Base-by-base conservation (phyloP, 148 eudicot genomes). In the Hydrangea macrophylla region DNA sequence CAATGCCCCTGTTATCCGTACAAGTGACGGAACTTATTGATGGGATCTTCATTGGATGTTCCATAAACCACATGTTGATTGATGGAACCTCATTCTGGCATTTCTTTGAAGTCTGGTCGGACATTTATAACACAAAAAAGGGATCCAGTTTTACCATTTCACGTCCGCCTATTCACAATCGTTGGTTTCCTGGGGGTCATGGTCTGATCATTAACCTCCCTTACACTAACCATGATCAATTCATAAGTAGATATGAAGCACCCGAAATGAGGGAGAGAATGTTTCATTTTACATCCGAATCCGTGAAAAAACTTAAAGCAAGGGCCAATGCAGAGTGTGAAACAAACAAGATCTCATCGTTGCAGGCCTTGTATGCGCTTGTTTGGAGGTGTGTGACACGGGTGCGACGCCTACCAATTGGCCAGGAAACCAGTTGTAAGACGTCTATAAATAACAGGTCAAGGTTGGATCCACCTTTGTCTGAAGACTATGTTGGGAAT, bases 21-120 rank as follows among this genome's bases (percentile, higher is more conserved):
- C 77, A 80, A 57, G 74, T 80, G 37, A 80, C 83, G 11, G 77
- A 80, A 65, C 68, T 80, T 1, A 37, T 60, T 9, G 83, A 80
- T 55, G 83, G 83, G 8, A 62, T 80, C 0, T 80, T 80, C 69
- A 69, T 80, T 8, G 83, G 83, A 5, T 69, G 65, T 5, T 80
- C 83, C 1, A 51, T 80, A 7, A 80, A 80, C 64, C 83, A 76
- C 60, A 40, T 45, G 73, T 65, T 51, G 0, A 77, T 17, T 25
- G 83, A 80, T 37, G 83, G 83, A 1, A 64, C 77, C 0, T 76
- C 83, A 0, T 76, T 22, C 24, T 80, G 83, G 80, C 77, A 76
- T 69, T 80, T 80, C 62, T 64, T 76, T 30, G 64, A 73, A n/a
- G 1, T 28, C 0, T 80, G 73, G 62, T 75, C 80, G 3, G 71